Evolutionary conservation across 1,139 yeast species (phyloP).

Genomic region (Kazachstania sp.): DNA sequence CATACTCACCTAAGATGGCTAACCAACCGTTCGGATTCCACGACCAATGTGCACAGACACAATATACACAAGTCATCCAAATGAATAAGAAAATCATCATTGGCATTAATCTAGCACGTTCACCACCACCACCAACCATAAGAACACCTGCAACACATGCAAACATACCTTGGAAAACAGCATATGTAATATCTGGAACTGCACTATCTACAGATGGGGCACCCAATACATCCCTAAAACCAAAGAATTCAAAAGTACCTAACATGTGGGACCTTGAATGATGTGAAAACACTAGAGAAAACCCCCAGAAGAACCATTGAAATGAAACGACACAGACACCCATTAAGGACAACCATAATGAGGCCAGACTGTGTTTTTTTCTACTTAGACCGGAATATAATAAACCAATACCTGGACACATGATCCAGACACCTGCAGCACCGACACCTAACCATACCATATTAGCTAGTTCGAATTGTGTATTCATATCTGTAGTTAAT

Average conservation of each 20-base stretch:
- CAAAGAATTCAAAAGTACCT: slow-evolving; percentile 74
- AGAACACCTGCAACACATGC: slow-evolving; percentile 87
- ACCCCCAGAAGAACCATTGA: slow-evolving; percentile 99
- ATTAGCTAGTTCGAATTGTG: slow-evolving; percentile 64
- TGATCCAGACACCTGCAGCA: slow-evolving; percentile 76
- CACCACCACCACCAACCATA: slow-evolving; percentile 96
- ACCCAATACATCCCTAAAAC: slow-evolving; percentile 71
- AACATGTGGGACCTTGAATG: slow-evolving; percentile 56
- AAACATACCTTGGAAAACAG: slow-evolving; percentile 93
- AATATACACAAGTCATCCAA: slow-evolving; percentile 95
- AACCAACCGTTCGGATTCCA: slow-evolving; percentile 95
- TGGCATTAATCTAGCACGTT: slow-evolving; percentile 92
- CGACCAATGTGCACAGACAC: slow-evolving; percentile 94
- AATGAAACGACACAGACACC: slow-evolving; percentile 71
- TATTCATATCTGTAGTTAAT: slow-evolving; percentile 60
- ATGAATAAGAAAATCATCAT: slow-evolving; percentile 89
- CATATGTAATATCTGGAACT: slow-evolving; percentile 79
- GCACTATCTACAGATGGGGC: slow-evolving; percentile 60
- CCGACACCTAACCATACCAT: slow-evolving; percentile 85
- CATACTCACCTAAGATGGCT: slow-evolving; percentile 69
- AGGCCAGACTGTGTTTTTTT: slow-evolving; percentile 83
- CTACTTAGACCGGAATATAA: slow-evolving; percentile 86
- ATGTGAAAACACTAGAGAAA: slow-evolving; percentile 76
- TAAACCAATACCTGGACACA: slow-evolving; percentile 91
- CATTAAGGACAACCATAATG: slow-evolving; percentile 91